Evolutionary conservation across 495 filamentous ascomycete genomes (phyloP).

Genomic region (Daldinia caldariorum): DNA sequence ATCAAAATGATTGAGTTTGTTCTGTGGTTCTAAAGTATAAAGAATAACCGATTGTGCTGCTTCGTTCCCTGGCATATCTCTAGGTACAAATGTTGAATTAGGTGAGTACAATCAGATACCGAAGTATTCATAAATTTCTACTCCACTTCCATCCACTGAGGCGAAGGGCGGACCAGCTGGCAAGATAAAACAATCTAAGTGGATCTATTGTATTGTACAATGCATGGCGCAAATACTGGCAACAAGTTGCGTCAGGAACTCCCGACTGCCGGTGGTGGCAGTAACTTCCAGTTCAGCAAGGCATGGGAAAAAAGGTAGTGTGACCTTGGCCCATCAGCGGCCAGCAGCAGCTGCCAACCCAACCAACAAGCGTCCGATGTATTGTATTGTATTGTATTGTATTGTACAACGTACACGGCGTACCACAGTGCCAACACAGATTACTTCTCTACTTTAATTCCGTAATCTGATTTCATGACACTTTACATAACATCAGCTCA

Average conservation of each 20-base stretch:
- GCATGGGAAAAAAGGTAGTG: background rate
- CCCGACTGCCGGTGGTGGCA: constrained; percentile 7
- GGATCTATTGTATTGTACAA: background rate
- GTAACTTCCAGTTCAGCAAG: background rate
- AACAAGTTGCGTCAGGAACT: constrained; percentile 10
- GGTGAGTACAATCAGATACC: background rate
- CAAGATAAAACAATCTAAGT: background rate
- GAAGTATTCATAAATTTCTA: background rate
- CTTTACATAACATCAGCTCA: background rate
- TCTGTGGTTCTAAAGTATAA: no score
- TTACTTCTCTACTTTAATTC: background rate
- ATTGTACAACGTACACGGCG: background rate
- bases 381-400: no score
- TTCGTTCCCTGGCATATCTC: no score
- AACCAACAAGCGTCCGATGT: background rate
- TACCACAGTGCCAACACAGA: background rate
- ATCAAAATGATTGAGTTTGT: background rate
- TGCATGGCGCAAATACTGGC: background rate
- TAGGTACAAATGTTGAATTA: background rate
- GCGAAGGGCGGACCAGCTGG: constrained; percentile 8
- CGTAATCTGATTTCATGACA: constrained; percentile 1
- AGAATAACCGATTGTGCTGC: no score
- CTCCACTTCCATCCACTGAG: background rate
- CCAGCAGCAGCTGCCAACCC: constrained; percentile 6
- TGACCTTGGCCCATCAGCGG: constrained; percentile 6